Conservation (phyloP, 192 early-diverging fungal genomes). For the Chytriomyces confervae region DNA sequence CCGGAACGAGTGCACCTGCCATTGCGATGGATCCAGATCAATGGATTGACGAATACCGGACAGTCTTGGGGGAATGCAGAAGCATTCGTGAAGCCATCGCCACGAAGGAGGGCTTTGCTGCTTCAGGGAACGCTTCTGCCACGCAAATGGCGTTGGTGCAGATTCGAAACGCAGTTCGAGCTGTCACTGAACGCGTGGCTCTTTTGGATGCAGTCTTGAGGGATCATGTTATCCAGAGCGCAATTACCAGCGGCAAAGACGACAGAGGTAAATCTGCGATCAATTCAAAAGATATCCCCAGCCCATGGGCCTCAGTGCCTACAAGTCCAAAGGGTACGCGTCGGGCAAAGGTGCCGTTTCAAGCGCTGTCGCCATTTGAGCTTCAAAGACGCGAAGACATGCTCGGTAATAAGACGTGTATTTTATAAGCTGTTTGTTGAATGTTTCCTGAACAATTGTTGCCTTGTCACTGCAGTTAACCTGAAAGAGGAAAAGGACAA, state of each 20-base stretch:
- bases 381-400: conserved; percentile 78
- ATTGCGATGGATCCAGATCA: conserved; percentile 11
- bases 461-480: neutral
- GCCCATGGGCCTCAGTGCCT: neutral
- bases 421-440: neutral
- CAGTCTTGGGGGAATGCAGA: conserved; percentile 64
- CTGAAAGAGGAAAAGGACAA: conserved; percentile 58
- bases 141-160: conserved; percentile 81
- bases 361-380: conserved; percentile 69
- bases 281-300: neutral
- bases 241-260: neutral
- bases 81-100: conserved; percentile 78
- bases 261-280: neutral
- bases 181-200: conserved; percentile 52
- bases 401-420: conserved; percentile 43
- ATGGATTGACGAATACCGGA: conserved; percentile 80
- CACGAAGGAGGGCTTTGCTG: conserved; percentile 73
- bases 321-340: neutral
- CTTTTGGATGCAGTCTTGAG: conserved; percentile 62
- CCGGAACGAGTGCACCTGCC: neutral
- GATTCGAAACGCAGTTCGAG: conserved; percentile 71
- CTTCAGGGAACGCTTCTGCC: conserved; percentile 71
- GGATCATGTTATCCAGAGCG: neutral
- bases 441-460: neutral
- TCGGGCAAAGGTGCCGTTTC: neutral